These are phyloP conservation scores for Gossypium ekmanianum DNA, from an alignment of 345 rosid species.

Conservation along the genomic window DNA sequence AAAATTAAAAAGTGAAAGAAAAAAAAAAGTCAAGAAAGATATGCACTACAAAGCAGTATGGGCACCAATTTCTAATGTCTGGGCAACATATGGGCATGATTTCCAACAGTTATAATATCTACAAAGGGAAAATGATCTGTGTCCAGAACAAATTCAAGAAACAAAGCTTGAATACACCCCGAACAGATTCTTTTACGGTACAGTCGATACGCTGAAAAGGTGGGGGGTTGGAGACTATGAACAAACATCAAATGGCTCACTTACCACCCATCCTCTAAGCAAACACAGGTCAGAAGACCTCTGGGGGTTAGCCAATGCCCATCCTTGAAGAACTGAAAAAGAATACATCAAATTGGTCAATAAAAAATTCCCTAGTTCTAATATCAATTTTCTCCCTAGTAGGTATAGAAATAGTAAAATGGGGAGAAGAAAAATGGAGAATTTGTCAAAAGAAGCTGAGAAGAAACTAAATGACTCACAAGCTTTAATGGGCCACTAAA, in stretches of 20 bases:
- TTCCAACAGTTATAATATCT: conserved; percentile 53
- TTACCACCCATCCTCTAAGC: conserved; percentile 47
- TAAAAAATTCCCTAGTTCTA: not conserved
- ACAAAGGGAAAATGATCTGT: conserved; percentile 43
- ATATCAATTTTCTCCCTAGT: not conserved
- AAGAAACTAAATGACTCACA: conserved; percentile 34
- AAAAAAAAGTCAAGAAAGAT: conserved; percentile 22
- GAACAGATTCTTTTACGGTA: conserved; percentile 24
- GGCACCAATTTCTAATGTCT: conserved; percentile 33
- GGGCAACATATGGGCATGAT: conserved; percentile 35
- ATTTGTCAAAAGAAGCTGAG: not conserved
- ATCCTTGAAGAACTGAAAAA: conserved; percentile 36
- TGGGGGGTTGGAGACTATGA: conserved; percentile 41
- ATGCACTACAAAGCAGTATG: conserved; percentile 31
- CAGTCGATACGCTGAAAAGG: conserved; percentile 27
- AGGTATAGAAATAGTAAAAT: not conserved
- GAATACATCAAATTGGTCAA: not conserved
- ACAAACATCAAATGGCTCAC: conserved; percentile 42
- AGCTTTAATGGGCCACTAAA: conserved; percentile 29
- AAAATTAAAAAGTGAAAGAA: conserved; percentile 34
- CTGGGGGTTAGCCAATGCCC: conserved; percentile 34
- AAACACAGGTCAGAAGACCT: conserved; percentile 36
- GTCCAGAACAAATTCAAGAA: conserved; percentile 39
- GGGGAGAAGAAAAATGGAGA: not conserved
- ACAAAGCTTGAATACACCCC: conserved; percentile 28